These are phyloP conservation scores for Cryptococcus floricola DNA, from an alignment of 1,284 basidiomycete genomes.

Conservation along the genomic window DNA sequence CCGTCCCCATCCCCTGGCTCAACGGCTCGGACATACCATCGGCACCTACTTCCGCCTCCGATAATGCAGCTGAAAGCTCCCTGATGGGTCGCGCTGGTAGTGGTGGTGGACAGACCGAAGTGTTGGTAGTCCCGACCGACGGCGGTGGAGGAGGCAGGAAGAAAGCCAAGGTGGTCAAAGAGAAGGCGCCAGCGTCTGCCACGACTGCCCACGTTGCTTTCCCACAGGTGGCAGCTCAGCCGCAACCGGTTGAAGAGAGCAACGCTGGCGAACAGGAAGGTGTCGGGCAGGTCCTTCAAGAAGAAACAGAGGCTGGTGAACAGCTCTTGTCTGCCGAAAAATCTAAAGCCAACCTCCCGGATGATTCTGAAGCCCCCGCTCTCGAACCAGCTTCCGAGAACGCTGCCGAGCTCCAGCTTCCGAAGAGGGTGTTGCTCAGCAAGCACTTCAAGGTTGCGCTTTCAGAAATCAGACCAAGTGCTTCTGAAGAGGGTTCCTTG, in stretches of 20 bases:
- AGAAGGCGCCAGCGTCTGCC: conserved; percentile 4
- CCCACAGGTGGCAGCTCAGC: no score
- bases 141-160: conserved; percentile 7
- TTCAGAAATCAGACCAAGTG: conserved; percentile 79
- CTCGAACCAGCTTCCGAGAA: neutral
- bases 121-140: conserved; percentile 6
- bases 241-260: neutral
- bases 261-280: neutral
- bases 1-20: conserved; percentile 69
- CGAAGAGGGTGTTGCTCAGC: conserved; percentile 13
- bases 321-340: conserved; percentile 6
- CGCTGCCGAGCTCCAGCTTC: neutral
- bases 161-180: conserved; percentile 10
- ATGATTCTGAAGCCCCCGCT: neutral
- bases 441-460: conserved; percentile 76
- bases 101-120: conserved; percentile 7
- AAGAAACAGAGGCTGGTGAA: neutral
- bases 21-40: neutral
- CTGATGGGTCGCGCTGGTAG: neutral
- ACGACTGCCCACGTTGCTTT: neutral
- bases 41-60: conserved; percentile 3
- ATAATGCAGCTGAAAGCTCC: neutral
- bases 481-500: conserved; percentile 74
- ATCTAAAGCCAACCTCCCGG: neutral
- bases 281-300: neutral